A percentile compares a stretch with the other conserved stretches of the same genome.
Evolutionary conservation across 257 asterid species (phyloP).

Genomic region (Rehmannia glutinosa): DNA sequence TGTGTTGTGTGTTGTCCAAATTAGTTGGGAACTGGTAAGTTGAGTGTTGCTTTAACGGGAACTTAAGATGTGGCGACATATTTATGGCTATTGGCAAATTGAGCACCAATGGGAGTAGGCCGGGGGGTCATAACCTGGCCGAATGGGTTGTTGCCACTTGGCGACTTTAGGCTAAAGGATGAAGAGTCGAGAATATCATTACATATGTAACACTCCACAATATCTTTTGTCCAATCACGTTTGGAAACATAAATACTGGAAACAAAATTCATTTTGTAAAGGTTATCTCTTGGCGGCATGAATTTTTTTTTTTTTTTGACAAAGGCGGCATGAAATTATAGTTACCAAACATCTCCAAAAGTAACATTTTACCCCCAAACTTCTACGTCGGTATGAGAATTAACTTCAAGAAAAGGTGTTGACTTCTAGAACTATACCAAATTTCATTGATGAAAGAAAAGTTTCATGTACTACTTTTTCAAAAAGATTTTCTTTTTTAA

Average conservation of each 20-base stretch:
- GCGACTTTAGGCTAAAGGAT: background rate
- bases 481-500: too few species aligned
- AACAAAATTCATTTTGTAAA: background rate
- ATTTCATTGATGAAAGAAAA: too few species aligned
- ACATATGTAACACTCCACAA: background rate
- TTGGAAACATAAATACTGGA: background rate
- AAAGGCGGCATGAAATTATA: background rate
- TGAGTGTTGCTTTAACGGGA: conserved; percentile 49
- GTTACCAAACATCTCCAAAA: conserved; percentile 3
- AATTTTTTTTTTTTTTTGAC: background rate
- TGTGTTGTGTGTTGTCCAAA: conserved; percentile 29
- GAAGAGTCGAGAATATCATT: conserved; percentile 17
- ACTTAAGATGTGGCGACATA: conserved; percentile 51
- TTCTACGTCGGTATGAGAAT: background rate
- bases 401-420: too few species aligned
- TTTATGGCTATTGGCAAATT: conserved; percentile 17
- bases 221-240: background rate
- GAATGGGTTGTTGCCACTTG: conserved; percentile 28
- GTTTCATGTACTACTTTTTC: too few species aligned
- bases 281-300: too few species aligned
- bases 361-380: too few species aligned
- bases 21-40: conserved; percentile 61
- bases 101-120: conserved; percentile 28
- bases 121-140: conserved; percentile 30
- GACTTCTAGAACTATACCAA: too few species aligned